A percentile compares a stretch with the other conserved stretches of the same genome.
Conservation (phyloP, 345 rosid species). For the Sonneratia caseolaris region DNA sequence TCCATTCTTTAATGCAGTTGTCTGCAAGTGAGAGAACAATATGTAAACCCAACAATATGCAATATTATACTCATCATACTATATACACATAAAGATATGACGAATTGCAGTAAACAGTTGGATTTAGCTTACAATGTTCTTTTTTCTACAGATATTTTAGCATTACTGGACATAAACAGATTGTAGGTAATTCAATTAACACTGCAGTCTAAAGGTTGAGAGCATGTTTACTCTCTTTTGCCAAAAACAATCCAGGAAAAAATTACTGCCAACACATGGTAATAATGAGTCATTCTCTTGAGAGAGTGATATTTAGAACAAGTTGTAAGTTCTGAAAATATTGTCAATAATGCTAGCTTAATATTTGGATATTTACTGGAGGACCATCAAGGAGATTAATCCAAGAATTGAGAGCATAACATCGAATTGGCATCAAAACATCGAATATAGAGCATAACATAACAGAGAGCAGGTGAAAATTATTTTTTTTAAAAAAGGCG, state of each 20-base stretch:
- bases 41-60: background rate
- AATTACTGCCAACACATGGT: too few relatives aligned
- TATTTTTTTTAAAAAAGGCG: background rate
- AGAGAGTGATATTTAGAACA: too few relatives aligned
- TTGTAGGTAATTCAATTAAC: background rate
- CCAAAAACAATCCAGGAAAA: background rate
- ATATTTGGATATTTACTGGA: too few relatives aligned
- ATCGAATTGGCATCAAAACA: background rate
- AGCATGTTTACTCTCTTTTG: background rate
- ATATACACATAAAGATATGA: background rate
- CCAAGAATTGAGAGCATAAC: too few relatives aligned
- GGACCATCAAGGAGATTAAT: too few relatives aligned
- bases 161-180: background rate
- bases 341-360: too few relatives aligned
- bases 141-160: background rate
- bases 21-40: conserved; percentile 30
- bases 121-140: background rate
- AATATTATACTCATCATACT: background rate
- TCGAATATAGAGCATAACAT: background rate
- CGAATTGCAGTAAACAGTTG: background rate
- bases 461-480: background rate
- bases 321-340: too few relatives aligned
- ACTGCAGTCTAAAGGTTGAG: background rate
- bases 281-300: too few relatives aligned
- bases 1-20: conserved; percentile 61